Base-by-base conservation (phyloP, 805 yeast species). In the Grigorovia transvaalensis region DNA sequence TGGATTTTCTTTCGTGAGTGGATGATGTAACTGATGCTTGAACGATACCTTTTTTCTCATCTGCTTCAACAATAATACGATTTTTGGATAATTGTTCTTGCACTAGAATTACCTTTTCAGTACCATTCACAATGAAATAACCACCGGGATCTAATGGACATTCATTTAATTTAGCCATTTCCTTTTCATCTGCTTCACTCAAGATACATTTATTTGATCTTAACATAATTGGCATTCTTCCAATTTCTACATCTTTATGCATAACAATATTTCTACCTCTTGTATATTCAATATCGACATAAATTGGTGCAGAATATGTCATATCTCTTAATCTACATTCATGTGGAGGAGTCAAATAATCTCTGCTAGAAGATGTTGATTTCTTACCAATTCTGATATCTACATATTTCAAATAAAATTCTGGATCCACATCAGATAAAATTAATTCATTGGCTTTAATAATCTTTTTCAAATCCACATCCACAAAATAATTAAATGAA, bases 91-190 rank as follows among this genome's bases (percentile, higher is more conserved):
- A 75, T 74, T 93, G 99, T 70, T 93, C 99, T 70, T 93, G 99
- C 45, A 93, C 95, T 59, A 93, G 76, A 56, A 93, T 93, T 46
- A 93, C 99, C 67, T 93, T 93, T 62, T 93, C 99, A 0, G 99
- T 93, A 67, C 99, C 99, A 65, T 91, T 91, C 48, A 91, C 97
- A 64, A 91, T 87, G 64, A 93, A 93, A 65, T 93, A 93, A 62
- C 99, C 99, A 71, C 99, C 99, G 7, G 99, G 99, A 70, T 93
- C 99, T 48, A 93, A 74, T 0, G 99, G 99, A 69, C 99, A 93
- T 70, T 93, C 99, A 59, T 87, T 84, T 58, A 86, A 74, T 27
- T 72, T 72, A 0, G 99, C 97, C 98, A 93, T 91, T 59, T 81
- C 84, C 33, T 72, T 67, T 62, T 91, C 96, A 49, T 80, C 74